Base-by-base conservation (phyloP, 2,329 filamentous ascomycete species). In the Beauveria australis region DNA sequence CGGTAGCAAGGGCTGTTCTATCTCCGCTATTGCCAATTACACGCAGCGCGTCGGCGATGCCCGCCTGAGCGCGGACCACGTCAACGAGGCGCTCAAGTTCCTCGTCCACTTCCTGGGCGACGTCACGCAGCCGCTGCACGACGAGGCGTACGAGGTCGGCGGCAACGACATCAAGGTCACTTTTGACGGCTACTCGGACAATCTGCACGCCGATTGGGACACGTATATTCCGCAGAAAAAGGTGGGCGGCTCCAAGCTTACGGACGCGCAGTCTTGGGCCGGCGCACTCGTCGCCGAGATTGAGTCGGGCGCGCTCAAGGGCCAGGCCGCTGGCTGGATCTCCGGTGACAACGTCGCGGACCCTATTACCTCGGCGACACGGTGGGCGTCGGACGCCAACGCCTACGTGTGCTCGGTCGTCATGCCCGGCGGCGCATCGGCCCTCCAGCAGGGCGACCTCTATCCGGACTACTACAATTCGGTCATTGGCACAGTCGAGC, bases 151-250 rank as follows among this genome's bases (percentile, higher is more conserved):
- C 58, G 74, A 78, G 37, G 67, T 76, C 0, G 84, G 84, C 44
- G 84, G 82, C 3, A 61, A 61, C 37, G 6, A 56, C 22, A 61
- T 61, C 59, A 56, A 61, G 16, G 59, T 61, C 44, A 61, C 85
- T n/a, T 61, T 61, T 55, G 59, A 33, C 44, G 59, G 77, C 16
- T 73, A 77, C 26, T 66, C 67, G 43, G 81, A 80, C 30, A 87
- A 88, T 68, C 75, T 88, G 6, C 85, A 87, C 69, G 69, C 79
- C 5, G 76, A 82, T 55, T 87, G 84, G 85, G 85, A 87, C 67
- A 82, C 79, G 6, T 73, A 77, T 54, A 85, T 86, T 63, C 79
- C 81, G 12, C 76, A 83, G 66, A 71, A 72, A 56, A 69, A 75
- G 40, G 68, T 72, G 1, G 75, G 75, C 59, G 75, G 74, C 62